Percentiles rank a stretch among this genome's conserved stretches.
Evolutionary conservation across 1,284 basidiomycete species (phyloP).

Genomic region (Irpex sp.): DNA sequence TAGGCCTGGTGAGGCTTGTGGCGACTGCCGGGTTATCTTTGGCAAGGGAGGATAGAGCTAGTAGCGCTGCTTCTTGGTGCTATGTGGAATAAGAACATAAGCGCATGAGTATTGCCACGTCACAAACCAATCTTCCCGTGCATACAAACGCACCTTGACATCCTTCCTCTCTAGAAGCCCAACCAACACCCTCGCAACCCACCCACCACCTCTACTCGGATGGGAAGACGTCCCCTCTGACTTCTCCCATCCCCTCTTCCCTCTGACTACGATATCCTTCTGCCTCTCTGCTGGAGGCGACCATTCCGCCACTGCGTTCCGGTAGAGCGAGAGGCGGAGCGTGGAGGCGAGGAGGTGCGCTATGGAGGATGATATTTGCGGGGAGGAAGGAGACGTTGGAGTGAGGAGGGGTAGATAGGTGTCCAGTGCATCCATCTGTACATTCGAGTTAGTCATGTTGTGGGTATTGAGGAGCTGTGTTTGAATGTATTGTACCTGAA

Average conservation of each 20-base stretch:
- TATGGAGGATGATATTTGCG: slow-evolving; percentile 42
- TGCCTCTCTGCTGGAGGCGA: slow-evolving; percentile 50
- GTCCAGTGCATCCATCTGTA: slow-evolving; percentile 56
- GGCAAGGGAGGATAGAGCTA: slow-evolving; percentile 66
- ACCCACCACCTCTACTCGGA: slow-evolving; percentile 46
- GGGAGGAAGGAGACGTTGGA: slow-evolving; percentile 36
- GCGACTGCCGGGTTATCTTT: slow-evolving; percentile 62
- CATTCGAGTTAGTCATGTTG: neutral
- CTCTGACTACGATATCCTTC: slow-evolving; percentile 42
- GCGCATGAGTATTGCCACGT: too few species aligned
- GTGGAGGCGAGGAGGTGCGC: slow-evolving; percentile 54
- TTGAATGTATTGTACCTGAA: slow-evolving; percentile 41
- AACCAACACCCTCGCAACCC: slow-evolving; percentile 52
- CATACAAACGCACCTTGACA: slow-evolving; percentile 44
- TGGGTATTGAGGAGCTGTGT: neutral
- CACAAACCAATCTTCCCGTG: too few species aligned
- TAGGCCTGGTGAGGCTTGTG: slow-evolving; percentile 38
- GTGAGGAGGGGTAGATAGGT: slow-evolving; percentile 61
- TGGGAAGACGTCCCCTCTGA: slow-evolving; percentile 38
- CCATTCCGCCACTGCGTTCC: slow-evolving; percentile 61
- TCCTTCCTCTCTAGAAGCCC: slow-evolving; percentile 48
- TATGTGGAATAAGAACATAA: too few species aligned
- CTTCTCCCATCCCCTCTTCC: slow-evolving; percentile 68
- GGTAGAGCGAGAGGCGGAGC: slow-evolving; percentile 51
- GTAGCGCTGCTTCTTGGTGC: slow-evolving; percentile 63